Base-by-base conservation (phyloP, 106 monocot species). In the Dendrobium huoshanense region DNA sequence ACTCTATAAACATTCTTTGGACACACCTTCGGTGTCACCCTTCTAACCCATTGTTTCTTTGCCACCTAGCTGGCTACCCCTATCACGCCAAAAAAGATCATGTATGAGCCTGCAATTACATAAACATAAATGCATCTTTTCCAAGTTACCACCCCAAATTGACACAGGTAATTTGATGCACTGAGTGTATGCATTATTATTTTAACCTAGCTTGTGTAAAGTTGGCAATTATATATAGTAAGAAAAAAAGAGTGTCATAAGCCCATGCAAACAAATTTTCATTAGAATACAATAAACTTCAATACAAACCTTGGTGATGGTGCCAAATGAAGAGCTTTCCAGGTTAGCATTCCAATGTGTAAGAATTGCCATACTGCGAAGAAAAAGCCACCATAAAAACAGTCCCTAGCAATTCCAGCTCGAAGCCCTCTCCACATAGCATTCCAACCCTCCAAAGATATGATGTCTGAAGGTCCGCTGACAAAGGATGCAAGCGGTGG, bases 351-450 rank as follows among this genome's bases (percentile, higher is more conserved):
- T 61, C 82, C 87, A 82, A 87, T 84, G 65, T 99, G 93, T 48
- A 95, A 49, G 82, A 93, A 99, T 77, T 99, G 99, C 99, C 99
- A 99, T 31, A 86, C 86, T 40, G 90, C 91, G 75, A 99, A 99
- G 82, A 99, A 99, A 83, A 95, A 68, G 29, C 95, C 95, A 82
- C 95, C 88, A 87, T 91, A 95, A 64, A 95, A 82, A 81, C 83
- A 91, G 67, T 99, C 95, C 41, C 95, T 89, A 81, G 84, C 84
- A 59, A 99, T 81, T 85, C 87, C 88, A 77, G 99, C 76, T 33
- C 93, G 84, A 77, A 99, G 88, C 41, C 99, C 95, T 85, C 88
- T 95, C 91, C 99, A 92, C 15, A 95, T 78, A 70, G 85, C 85
- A 76, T 85, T 75, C 84, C 87, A 95, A 56, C 99, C 99, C 80